phyloP scores from a whole-genome alignment of 1,139 yeast genomes.

The Entelexis sorbosivorans region DNA sequence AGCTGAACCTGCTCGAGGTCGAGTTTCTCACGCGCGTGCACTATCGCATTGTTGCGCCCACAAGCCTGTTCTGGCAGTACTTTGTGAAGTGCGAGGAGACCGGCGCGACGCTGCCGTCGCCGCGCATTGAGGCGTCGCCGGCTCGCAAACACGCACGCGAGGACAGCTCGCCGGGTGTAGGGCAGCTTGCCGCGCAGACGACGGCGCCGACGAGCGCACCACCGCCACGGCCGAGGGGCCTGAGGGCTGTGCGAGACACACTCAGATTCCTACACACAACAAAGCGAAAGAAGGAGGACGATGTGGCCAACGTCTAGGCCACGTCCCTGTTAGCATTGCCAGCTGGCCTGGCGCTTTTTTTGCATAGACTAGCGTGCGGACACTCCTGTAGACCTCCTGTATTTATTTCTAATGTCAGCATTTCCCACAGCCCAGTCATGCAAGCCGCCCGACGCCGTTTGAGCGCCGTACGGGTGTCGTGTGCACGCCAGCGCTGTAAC shows the following conservation, averaged over 20 bases:
- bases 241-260: slow-evolving; percentile 19
- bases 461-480: too few relatives aligned
- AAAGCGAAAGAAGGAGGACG: slow-evolving; percentile 14
- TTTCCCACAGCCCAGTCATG: background rate
- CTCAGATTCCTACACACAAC: slow-evolving; percentile 18
- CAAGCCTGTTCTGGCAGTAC: slow-evolving; percentile 32
- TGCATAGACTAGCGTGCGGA: background rate
- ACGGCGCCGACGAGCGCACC: background rate
- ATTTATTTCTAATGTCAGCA: background rate
- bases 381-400: background rate
- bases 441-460: too few relatives aligned
- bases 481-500: too few relatives aligned
- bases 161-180: background rate
- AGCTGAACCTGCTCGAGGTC: slow-evolving; percentile 74
- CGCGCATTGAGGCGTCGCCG: background rate
- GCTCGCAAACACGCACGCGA: slow-evolving; percentile 12
- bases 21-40: slow-evolving; percentile 75
- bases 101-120: slow-evolving; percentile 10
- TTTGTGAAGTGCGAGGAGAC: slow-evolving; percentile 24
- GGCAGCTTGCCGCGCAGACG: background rate
- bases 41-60: slow-evolving; percentile 57
- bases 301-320: background rate
- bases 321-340: background rate
- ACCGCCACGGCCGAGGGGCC: slow-evolving; percentile 18
- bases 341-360: slow-evolving; percentile 2